Conservation (phyloP, 1,284 basidiomycete species). For the Apiotrichum domesticum region DNA sequence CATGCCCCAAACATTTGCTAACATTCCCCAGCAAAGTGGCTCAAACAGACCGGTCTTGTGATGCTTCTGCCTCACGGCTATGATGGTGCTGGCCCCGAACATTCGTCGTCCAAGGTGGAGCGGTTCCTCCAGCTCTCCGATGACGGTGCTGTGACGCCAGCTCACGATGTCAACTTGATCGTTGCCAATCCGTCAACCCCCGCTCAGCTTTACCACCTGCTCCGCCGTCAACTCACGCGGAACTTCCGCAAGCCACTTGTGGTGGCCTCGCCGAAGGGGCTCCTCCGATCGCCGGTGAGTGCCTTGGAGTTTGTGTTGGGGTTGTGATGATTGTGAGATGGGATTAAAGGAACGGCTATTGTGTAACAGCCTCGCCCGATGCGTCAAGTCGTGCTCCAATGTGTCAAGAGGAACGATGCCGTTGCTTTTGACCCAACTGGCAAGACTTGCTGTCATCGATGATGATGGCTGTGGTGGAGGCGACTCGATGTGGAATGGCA, state of each 20-base stretch:
- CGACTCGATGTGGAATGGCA: background rate
- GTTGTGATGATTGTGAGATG: background rate
- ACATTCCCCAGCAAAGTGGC: slow-evolving; percentile 68
- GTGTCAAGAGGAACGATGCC: background rate
- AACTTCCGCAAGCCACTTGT: slow-evolving; percentile 80
- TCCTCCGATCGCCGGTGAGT: slow-evolving; percentile 69
- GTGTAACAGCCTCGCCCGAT: background rate
- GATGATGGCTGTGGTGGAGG: background rate
- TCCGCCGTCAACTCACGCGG: slow-evolving; percentile 71
- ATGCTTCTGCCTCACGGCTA: slow-evolving; percentile 80
- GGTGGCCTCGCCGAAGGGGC: slow-evolving; percentile 73
- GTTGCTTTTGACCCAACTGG: background rate
- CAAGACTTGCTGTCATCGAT: background rate
- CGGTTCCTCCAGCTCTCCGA: slow-evolving; percentile 62
- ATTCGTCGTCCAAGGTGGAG: slow-evolving; percentile 78
- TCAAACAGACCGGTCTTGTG: slow-evolving; percentile 82
- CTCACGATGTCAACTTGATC: slow-evolving; percentile 65
- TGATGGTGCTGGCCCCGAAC: slow-evolving; percentile 85
- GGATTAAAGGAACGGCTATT: background rate
- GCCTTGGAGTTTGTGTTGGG: background rate
- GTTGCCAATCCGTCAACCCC: slow-evolving; percentile 79
- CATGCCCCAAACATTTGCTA: background rate
- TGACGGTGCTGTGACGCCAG: slow-evolving; percentile 31
- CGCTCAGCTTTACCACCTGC: slow-evolving; percentile 81
- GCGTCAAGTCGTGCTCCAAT: no score